A percentile compares a stretch with the other conserved stretches of the same genome.
Evolutionary conservation across 768 basidiomycete species (phyloP).

Genomic region (Leccinum obscurum): DNA sequence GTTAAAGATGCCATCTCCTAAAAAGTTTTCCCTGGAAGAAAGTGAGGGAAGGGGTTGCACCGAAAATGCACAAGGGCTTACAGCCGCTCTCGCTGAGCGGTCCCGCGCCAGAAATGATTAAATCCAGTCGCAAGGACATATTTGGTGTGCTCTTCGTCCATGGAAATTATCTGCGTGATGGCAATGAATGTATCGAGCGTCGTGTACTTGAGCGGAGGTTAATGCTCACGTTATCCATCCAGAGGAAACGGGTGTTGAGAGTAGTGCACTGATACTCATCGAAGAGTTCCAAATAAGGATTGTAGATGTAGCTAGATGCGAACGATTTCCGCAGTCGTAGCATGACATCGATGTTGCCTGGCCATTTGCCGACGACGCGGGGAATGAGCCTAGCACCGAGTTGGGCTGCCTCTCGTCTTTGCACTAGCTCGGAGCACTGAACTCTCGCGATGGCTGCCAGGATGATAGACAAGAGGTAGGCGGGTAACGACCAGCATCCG

Average conservation of each 20-base stretch:
- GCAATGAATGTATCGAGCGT: neutral
- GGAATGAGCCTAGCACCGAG: conserved; percentile 56
- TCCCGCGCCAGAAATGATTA: conserved; percentile 65
- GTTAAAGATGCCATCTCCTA: conserved; percentile 80
- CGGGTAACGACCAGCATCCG: conserved; percentile 38
- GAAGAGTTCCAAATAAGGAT: conserved; percentile 65
- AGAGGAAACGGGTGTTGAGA: conserved; percentile 65
- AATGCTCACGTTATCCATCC: conserved; percentile 62
- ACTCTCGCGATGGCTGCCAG: conserved; percentile 40
- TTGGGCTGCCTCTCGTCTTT: conserved; percentile 45
- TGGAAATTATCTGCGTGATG: conserved; percentile 58
- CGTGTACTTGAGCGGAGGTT: neutral
- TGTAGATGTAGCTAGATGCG: conserved; percentile 59
- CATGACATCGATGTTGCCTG: conserved; percentile 74
- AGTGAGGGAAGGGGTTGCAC: conserved; percentile 10
- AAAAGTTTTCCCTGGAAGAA: conserved; percentile 43
- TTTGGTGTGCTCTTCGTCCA: conserved; percentile 71
- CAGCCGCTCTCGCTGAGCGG: conserved; percentile 64
- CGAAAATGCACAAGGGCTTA: conserved; percentile 32
- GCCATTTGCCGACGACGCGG: conserved; percentile 66
- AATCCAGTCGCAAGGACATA: conserved; percentile 67
- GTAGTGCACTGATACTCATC: conserved; percentile 71
- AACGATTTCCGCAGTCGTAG: conserved; percentile 54
- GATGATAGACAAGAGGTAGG: conserved; percentile 43
- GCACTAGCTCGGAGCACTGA: conserved; percentile 35